Conservation (phyloP, 139 green algal species). For the Coccomyxa sp. region DNA sequence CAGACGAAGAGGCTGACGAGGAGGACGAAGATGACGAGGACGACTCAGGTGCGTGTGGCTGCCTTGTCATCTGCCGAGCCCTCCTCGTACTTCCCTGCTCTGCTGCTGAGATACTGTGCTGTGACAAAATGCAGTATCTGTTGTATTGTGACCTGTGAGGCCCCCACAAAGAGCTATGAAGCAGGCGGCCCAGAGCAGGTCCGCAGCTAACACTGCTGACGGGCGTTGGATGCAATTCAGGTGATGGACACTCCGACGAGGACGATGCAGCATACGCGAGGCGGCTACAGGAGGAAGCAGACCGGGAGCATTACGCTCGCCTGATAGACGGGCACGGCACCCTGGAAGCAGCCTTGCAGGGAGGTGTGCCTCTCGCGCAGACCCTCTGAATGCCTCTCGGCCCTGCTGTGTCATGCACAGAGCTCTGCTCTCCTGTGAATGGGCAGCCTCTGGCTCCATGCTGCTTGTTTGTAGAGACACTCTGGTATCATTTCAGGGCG, state of each 20-base stretch:
- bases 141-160: neutral
- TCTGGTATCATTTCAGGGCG: neutral
- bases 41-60: too few species aligned
- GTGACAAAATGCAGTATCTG: neutral
- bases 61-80: too few species aligned
- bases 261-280: slow-evolving; percentile 30
- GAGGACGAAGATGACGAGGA: neutral
- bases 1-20: neutral
- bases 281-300: slow-evolving; percentile 35
- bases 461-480: neutral
- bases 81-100: too few species aligned
- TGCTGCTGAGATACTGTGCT: neutral
- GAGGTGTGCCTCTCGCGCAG: too few species aligned
- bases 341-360: neutral
- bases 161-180: neutral
- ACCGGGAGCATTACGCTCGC: slow-evolving; percentile 27
- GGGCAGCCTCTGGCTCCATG: neutral
- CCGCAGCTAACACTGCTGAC: too few species aligned
- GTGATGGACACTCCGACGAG: neutral
- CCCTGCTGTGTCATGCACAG: too few species aligned
- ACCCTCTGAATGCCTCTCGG: too few species aligned
- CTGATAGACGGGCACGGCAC: slow-evolving; percentile 32
- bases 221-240: too few species aligned
- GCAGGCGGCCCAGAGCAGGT: neutral
- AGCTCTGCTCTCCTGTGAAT: neutral